Evolutionary conservation across 768 basidiomycete genomes (phyloP).

Genomic region (Amanita jacksonii): DNA sequence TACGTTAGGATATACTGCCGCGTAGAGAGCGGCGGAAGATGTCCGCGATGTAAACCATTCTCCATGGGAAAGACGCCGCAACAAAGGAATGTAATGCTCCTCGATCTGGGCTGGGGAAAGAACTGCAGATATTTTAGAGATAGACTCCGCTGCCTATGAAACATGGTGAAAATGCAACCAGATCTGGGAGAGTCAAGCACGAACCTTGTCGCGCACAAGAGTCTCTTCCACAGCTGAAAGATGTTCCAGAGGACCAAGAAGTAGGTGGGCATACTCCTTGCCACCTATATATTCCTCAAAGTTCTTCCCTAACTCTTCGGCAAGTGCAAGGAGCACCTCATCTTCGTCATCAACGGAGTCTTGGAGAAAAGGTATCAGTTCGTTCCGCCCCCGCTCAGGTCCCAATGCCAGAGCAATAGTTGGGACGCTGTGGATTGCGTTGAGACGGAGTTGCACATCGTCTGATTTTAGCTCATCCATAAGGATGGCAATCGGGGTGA

Average conservation of each 20-base stretch:
- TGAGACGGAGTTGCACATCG: constrained; percentile 91
- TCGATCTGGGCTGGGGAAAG: constrained; percentile 77
- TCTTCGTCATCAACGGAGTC: constrained; percentile 99
- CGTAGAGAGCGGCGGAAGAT: constrained; percentile 88
- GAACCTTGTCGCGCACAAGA: constrained; percentile 92
- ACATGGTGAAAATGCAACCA: constrained; percentile 8
- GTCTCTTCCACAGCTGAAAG: constrained; percentile 97
- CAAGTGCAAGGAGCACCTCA: constrained; percentile 90
- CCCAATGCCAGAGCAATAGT: constrained; percentile 97
- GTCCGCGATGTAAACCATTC: constrained; percentile 99
- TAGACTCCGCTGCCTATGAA: constrained; percentile 85
- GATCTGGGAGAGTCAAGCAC: constrained; percentile 11
- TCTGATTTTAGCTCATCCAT: constrained; percentile 98
- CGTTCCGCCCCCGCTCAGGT: constrained; percentile 88
- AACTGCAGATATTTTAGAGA: constrained; percentile 77
- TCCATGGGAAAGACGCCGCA: constrained; percentile 81
- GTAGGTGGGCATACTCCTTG: constrained; percentile 71
- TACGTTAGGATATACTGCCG: constrained; percentile 80
- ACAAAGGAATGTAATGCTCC: constrained; percentile 82
- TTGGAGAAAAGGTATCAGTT: constrained; percentile 93
- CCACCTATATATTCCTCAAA: constrained; percentile 97
- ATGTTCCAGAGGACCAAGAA: constrained; percentile 90
- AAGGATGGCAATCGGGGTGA: constrained; percentile 91
- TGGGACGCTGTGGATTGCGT: constrained; percentile 94
- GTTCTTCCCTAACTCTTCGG: constrained; percentile 86